Base-by-base conservation (phyloP, 164 flowering plant genomes). In the Magnolia officinalis region DNA sequence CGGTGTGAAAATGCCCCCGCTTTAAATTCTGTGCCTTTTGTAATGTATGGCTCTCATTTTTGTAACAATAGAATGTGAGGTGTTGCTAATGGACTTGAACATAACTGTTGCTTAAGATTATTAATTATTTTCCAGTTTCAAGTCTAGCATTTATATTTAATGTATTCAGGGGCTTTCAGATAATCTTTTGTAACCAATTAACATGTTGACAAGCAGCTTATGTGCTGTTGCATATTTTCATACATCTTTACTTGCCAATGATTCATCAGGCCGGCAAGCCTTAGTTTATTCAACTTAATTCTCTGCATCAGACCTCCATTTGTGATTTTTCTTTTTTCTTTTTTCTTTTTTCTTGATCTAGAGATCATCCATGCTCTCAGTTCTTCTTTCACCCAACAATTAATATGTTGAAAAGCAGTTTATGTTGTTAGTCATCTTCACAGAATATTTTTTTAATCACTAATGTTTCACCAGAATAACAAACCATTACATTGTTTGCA, bases 401-500 rank as follows among this genome's bases (percentile, higher is more conserved):
- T 11, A 55, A 11, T 55, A 55, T 55, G 13, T 55, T 16, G 18
- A 55, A 55, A 55, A 16, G 61, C 61, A 11, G 61, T 55, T 16
- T 55, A 37, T 5, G 61, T 11, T 55, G 61, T 55, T 55, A 11
- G 16, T 55, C 18, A 55, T 55, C 61, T 55, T 55, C 61, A 55
- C 13, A 9, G 16, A 55, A 11, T 37, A 1, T 37, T 37, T 37
- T 16, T 55, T 55, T 63, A 4, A 6, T 20, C 21, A 11, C 9
- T 63, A 23, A 64, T 19, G 19, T 64, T 21, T 64, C 19, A 5
- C 8, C 9, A n/a, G 21, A 21, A 19, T 64, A 64, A 64, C 26
- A n/a, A 64, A 21, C 26, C 67, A 19, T 64, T 20, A 50, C 6
- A 4, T 63, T 75, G 37, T 74, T 18, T 77, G 73, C 59, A 61